These are phyloP conservation scores for Plasmopara halstedii DNA, from an alignment of 352 stramenopile species.

Conservation along the genomic window DNA sequence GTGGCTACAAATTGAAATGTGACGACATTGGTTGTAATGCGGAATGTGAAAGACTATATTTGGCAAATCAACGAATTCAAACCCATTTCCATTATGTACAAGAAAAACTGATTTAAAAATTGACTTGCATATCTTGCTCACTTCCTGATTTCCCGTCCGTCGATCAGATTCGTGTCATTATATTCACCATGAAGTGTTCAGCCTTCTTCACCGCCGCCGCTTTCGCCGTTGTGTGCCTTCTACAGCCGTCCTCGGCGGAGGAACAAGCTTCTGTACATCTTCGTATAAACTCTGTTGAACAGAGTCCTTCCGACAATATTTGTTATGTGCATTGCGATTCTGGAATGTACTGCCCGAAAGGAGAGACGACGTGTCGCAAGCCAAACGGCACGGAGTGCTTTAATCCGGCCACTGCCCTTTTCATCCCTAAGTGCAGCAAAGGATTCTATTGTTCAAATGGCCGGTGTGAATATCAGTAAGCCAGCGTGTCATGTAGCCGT, in stretches of 20 bases:
- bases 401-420: constrained; percentile 25
- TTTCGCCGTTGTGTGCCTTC: constrained; percentile 13
- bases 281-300: constrained; percentile 19
- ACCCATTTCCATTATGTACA: no score
- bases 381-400: constrained; percentile 16
- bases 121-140: no score
- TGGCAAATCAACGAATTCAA: no score
- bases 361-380: constrained; percentile 13
- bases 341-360: constrained; percentile 16
- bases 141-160: constrained; percentile 4
- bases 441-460: constrained; percentile 27
- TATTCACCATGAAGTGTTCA: constrained; percentile 30
- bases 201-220: constrained; percentile 14
- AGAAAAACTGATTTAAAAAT: no score
- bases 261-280: constrained; percentile 19
- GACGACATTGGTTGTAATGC: no score
- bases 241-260: constrained; percentile 6
- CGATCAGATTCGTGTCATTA: background rate
- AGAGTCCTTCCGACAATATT: constrained; percentile 4
- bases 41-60: no score
- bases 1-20: no score
- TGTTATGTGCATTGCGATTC: constrained; percentile 16
- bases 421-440: constrained; percentile 8
- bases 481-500: background rate
- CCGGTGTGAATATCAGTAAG: constrained; percentile 29